These are phyloP conservation scores for Penicillium herquei DNA, from an alignment of 495 filamentous ascomycete species.

Conservation along the genomic window DNA sequence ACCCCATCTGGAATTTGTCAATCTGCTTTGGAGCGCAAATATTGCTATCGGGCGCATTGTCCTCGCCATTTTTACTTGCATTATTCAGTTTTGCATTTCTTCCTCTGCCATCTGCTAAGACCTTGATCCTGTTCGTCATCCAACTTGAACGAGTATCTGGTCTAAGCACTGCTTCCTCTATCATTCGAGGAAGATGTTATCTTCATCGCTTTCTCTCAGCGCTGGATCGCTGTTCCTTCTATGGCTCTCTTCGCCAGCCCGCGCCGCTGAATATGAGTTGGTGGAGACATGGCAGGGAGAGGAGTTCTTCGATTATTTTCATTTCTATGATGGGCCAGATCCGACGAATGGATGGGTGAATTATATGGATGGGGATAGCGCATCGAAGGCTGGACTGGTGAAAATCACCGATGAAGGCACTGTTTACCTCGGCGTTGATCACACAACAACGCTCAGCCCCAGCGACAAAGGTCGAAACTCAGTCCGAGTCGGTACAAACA, in stretches of 20 bases:
- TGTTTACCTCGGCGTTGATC: conserved; percentile 54
- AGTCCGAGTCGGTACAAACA: conserved; percentile 67
- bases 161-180: conserved; percentile 1
- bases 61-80: conserved; percentile 1
- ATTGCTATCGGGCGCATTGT: no score
- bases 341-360: conserved; percentile 71
- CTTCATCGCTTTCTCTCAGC: conserved; percentile 21
- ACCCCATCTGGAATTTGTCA: conserved; percentile 2
- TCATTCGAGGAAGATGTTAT: conserved; percentile 16
- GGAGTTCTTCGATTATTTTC: conserved; percentile 53
- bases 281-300: conserved; percentile 43
- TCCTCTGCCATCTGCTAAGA: conserved; percentile 2
- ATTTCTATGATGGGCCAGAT: conserved; percentile 51
- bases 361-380: conserved; percentile 57
- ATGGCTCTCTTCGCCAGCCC: conserved; percentile 15
- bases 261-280: conserved; percentile 37
- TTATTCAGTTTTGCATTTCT: conserved; percentile 4
- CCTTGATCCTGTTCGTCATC: neutral
- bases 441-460: conserved; percentile 32
- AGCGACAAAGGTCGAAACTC: conserved; percentile 59
- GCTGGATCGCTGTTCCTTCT: conserved; percentile 30
- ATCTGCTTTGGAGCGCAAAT: neutral
- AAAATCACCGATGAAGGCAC: conserved; percentile 48
- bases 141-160: neutral
- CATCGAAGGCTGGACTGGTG: conserved; percentile 56